phyloP scores from a whole-genome alignment of 805 yeast genomes.

The Metschnikowia proteae region DNA sequence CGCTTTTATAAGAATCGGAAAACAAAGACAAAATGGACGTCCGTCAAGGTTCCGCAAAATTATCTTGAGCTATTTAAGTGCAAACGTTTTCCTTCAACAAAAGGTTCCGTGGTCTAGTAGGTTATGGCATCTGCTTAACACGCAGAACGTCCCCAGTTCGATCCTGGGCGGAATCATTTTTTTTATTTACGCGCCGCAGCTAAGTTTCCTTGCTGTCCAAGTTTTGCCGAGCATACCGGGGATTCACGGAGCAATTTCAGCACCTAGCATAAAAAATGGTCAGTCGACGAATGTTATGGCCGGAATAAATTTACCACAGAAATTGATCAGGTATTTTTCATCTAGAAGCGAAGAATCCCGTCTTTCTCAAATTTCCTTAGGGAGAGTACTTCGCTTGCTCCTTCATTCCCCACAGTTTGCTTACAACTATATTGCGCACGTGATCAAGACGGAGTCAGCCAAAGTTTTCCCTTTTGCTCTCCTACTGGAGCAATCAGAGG shows the following conservation, averaged over 20 bases:
- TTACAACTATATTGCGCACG: slow-evolving; percentile 6
- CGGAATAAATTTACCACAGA: not conserved
- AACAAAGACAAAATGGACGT: too few species aligned
- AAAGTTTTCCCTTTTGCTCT: not conserved
- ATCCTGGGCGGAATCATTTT: slow-evolving; percentile 97
- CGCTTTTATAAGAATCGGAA: too few species aligned
- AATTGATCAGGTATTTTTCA: not conserved
- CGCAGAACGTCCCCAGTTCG: slow-evolving; percentile 99
- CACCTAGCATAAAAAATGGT: not conserved
- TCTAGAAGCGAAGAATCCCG: not conserved
- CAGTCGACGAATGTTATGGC: too few species aligned
- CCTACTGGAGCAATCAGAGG: not conserved
- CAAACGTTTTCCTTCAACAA: not conserved
- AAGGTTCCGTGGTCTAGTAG: slow-evolving; percentile 86
- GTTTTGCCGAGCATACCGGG: not conserved
- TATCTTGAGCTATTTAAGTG: too few species aligned
- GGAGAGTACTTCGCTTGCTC: not conserved
- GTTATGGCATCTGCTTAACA: slow-evolving; percentile 99
- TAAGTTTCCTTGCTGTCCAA: not conserved
- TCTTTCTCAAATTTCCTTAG: not conserved
- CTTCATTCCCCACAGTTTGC: slow-evolving; percentile 13
- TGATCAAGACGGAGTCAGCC: slow-evolving; percentile 11
- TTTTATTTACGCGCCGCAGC: slow-evolving; percentile 4
- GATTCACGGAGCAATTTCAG: not conserved
- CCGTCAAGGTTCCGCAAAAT: too few species aligned